Conservation (phyloP, 176 grass and related monocot species). For the Triticum turgidum region DNA sequence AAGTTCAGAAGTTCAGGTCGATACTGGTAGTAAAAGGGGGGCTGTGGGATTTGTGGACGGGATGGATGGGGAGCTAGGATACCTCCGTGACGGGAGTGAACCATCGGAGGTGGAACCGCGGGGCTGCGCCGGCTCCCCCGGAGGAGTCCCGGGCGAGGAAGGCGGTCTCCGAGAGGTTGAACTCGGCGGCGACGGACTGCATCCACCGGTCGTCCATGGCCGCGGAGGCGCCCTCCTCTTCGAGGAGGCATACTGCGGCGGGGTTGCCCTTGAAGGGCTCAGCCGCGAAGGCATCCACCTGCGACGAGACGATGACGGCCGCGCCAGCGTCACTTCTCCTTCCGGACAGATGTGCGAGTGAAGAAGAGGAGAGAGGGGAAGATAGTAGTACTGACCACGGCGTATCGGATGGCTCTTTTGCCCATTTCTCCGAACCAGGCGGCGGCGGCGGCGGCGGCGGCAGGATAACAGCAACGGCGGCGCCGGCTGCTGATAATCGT, state of each 20-base stretch:
- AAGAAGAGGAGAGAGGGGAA: neutral
- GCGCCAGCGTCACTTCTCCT: neutral
- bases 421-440: neutral
- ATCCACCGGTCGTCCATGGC: slow-evolving; percentile 55
- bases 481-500: too few relatives aligned
- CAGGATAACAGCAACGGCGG: too few relatives aligned
- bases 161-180: slow-evolving; percentile 58
- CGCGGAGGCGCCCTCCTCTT: slow-evolving; percentile 12
- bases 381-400: slow-evolving; percentile 31
- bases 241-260: slow-evolving; percentile 63
- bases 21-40: neutral
- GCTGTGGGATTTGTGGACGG: neutral
- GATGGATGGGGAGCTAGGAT: neutral
- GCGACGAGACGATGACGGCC: neutral
- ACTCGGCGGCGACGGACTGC: slow-evolving; percentile 71
- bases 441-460: too few relatives aligned
- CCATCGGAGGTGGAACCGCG: slow-evolving; percentile 64
- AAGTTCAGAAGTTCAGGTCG: neutral
- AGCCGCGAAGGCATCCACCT: slow-evolving; percentile 70
- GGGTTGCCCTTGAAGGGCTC: slow-evolving; percentile 78
- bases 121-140: neutral
- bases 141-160: slow-evolving; percentile 42
- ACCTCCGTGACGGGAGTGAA: slow-evolving; percentile 78
- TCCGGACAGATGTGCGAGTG: neutral
- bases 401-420: slow-evolving; percentile 40